A percentile compares a stretch with the other conserved stretches of the same genome.
Conservation (phyloP, 2,329 filamentous ascomycete genomes). For the Trichoderma endophyticum region DNA sequence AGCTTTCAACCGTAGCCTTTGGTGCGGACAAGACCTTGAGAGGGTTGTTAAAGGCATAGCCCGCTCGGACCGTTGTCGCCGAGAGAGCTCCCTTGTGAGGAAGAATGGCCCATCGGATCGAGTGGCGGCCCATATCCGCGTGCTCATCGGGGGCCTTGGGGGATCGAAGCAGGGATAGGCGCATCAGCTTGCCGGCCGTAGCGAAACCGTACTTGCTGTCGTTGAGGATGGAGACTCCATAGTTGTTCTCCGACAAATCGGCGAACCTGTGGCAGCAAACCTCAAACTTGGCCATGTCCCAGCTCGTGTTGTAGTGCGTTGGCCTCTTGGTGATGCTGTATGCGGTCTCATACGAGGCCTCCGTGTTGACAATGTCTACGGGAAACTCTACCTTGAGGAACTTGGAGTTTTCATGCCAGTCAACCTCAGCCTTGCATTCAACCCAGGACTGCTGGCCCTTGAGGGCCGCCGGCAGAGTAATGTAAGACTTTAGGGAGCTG, state of each 20-base stretch:
- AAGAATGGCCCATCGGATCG: conserved; percentile 85
- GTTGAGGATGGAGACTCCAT: conserved; percentile 89
- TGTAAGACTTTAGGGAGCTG: conserved; percentile 82
- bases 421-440: conserved; percentile 80
- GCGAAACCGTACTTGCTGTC: conserved; percentile 97
- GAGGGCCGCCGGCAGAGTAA: conserved; percentile 70
- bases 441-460: conserved; percentile 61
- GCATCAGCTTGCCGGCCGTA: conserved; percentile 83
- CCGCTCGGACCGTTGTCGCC: conserved; percentile 72
- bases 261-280: conserved; percentile 95
- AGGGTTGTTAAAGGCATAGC: conserved; percentile 87
- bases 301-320: conserved; percentile 95
- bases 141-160: conserved; percentile 91
- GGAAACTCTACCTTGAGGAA: conserved; percentile 99
- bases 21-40: conserved; percentile 43
- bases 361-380: conserved; percentile 83
- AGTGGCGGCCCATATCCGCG: conserved; percentile 88
- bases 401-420: conserved; percentile 96
- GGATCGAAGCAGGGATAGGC: conserved; percentile 77
- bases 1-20: conserved; percentile 27
- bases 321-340: conserved; percentile 85
- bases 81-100: conserved; percentile 75
- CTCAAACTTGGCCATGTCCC: conserved; percentile 98
- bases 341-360: conserved; percentile 93
- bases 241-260: conserved; percentile 81